phyloP scores from a whole-genome alignment of 768 basidiomycete genomes.

The Clitopilus passeckerianus region DNA sequence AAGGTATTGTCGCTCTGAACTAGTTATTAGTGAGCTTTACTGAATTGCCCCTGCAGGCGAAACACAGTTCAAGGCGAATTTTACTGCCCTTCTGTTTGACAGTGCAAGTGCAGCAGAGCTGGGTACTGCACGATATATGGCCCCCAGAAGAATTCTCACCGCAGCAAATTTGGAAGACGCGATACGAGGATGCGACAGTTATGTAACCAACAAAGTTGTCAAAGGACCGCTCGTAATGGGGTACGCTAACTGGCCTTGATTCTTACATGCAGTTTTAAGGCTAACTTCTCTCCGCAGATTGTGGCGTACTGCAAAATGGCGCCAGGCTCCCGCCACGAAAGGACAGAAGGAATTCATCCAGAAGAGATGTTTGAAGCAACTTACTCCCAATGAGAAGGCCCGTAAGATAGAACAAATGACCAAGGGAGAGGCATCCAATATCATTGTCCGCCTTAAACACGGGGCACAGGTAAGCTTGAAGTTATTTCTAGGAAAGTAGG shows the following conservation, averaged over 20 bases:
- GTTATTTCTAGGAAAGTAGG: background rate
- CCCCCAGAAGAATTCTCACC: constrained; percentile 46
- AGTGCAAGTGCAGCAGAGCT: constrained; percentile 34
- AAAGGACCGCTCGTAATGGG: constrained; percentile 42
- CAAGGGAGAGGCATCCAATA: constrained; percentile 76
- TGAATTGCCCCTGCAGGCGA: constrained; percentile 8
- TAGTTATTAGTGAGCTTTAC: background rate
- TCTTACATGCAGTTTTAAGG: background rate
- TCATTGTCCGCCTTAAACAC: constrained; percentile 73
- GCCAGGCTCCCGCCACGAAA: constrained; percentile 53
- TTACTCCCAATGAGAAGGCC: constrained; percentile 11
- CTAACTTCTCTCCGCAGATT: constrained; percentile 33
- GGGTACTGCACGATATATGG: constrained; percentile 49
- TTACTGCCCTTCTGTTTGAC: constrained; percentile 47
- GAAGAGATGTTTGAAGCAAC: constrained; percentile 41
- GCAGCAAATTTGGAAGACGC: constrained; percentile 55
- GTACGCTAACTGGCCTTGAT: constrained; percentile 26
- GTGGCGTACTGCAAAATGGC: constrained; percentile 62
- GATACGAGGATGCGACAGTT: constrained; percentile 67
- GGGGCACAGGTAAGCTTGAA: constrained; percentile 55
- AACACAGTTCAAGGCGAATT: constrained; percentile 44
- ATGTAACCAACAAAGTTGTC: constrained; percentile 50
- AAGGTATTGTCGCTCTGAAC: constrained; percentile 18
- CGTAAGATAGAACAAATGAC: constrained; percentile 41
- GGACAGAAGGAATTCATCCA: constrained; percentile 52